Evolutionary conservation across 1,284 basidiomycete genomes (phyloP).

Genomic region (Ceratorhiza oryzae-sativae): DNA sequence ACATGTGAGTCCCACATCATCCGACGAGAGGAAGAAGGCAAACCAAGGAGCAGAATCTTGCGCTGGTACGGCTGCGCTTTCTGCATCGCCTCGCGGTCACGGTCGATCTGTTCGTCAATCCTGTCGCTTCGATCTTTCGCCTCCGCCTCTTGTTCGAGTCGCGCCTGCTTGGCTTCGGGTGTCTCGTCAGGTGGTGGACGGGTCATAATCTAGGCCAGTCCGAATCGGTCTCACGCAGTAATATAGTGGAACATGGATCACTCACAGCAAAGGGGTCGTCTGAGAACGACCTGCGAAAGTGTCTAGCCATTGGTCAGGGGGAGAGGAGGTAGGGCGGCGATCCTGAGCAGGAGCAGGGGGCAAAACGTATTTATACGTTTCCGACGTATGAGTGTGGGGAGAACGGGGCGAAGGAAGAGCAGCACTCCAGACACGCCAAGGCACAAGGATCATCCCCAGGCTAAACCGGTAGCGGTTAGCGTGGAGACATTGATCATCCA

Average conservation of each 20-base stretch:
- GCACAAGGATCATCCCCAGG: too few species aligned
- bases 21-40: neutral
- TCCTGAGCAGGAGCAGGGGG: neutral
- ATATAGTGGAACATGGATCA: neutral
- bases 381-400: too few species aligned
- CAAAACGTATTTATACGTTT: neutral
- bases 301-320: neutral
- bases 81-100: slow-evolving; percentile 15
- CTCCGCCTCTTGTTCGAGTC: neutral
- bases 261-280: slow-evolving; percentile 15
- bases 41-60: slow-evolving; percentile 33
- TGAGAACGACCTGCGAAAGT: slow-evolving; percentile 3
- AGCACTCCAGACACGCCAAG: too few species aligned
- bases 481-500: too few species aligned
- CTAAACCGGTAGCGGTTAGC: too few species aligned
- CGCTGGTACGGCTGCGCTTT: slow-evolving; percentile 15
- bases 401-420: too few species aligned
- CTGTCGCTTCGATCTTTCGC: slow-evolving; percentile 29
- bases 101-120: slow-evolving; percentile 37
- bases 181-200: slow-evolving; percentile 15
- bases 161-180: neutral
- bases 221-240: too few species aligned
- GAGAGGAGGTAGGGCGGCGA: neutral
- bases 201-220: slow-evolving; percentile 1
- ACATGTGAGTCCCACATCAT: neutral